Percentiles rank a stretch among this genome's conserved stretches.
Conservation (phyloP, 202 grass and related monocot species). For the Saccharum hybrid region DNA sequence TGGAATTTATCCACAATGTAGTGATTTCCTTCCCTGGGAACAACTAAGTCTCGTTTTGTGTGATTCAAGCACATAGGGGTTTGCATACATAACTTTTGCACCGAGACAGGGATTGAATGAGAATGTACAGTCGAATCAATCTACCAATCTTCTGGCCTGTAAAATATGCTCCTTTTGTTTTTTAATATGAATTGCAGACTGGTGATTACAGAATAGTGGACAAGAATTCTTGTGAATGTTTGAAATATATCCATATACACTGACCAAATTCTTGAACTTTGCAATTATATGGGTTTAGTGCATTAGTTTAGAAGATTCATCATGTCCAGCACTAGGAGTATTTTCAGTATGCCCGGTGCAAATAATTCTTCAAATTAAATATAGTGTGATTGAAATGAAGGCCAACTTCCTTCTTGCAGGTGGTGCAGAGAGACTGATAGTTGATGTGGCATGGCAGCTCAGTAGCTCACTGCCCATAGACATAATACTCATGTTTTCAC, state of each 20-base stretch:
- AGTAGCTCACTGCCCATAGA: conserved; percentile 52
- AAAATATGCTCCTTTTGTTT: not conserved
- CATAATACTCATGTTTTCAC: conserved; percentile 59
- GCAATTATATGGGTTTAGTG: conserved; percentile 10
- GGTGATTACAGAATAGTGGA: not conserved
- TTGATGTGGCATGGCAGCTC: conserved; percentile 51
- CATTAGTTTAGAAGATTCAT: not conserved
- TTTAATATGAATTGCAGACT: not conserved
- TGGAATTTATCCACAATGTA: not conserved
- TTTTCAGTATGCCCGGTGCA: not conserved
- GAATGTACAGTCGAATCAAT: not conserved
- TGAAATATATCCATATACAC: not conserved
- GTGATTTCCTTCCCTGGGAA: not conserved
- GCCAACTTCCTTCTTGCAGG: conserved; percentile 31
- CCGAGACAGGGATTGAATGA: not conserved
- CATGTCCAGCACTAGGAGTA: not conserved
- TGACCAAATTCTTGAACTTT: not conserved
- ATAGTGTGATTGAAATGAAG: not conserved
- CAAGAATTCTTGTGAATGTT: not conserved
- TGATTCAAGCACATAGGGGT: not conserved
- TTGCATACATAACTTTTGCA: not conserved
- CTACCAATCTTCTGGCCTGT: not conserved
- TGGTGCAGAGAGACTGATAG: conserved; percentile 58
- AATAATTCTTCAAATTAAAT: conserved; percentile 2
- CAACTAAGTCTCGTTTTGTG: not conserved